A percentile compares a stretch with the other conserved stretches of the same genome.
phyloP scores from a whole-genome alignment of 352 stramenopile species.

The Globisporangium heterothallicum region DNA sequence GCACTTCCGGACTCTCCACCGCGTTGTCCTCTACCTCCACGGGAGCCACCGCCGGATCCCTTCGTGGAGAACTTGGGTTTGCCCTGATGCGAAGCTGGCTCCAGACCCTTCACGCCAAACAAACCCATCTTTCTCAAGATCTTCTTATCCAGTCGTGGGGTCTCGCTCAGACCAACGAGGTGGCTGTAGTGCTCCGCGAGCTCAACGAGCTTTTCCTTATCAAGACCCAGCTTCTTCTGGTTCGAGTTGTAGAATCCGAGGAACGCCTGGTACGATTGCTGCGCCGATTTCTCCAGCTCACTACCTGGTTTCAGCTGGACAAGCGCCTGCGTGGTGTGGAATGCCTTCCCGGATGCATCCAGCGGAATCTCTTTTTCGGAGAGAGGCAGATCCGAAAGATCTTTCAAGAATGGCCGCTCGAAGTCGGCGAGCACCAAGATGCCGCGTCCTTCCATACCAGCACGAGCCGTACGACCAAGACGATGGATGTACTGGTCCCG shows the following conservation, averaged over 20 bases:
- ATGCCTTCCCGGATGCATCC: neutral
- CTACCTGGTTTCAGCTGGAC: slow-evolving; percentile 33
- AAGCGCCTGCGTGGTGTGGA: slow-evolving; percentile 23
- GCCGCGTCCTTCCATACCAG: slow-evolving; percentile 81
- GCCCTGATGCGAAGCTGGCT: slow-evolving; percentile 13
- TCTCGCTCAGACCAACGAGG: slow-evolving; percentile 54
- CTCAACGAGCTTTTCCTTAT: slow-evolving; percentile 57
- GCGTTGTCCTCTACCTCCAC: neutral
- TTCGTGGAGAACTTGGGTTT: slow-evolving; percentile 14
- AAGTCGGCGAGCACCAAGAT: slow-evolving; percentile 84
- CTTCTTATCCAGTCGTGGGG: slow-evolving; percentile 82
- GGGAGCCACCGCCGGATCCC: slow-evolving; percentile 9
- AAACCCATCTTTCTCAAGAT: slow-evolving; percentile 87
- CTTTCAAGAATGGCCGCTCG: slow-evolving; percentile 65
- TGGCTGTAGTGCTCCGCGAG: slow-evolving; percentile 67
- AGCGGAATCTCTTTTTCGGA: neutral
- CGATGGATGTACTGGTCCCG: slow-evolving; percentile 95
- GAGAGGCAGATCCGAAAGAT: slow-evolving; percentile 66
- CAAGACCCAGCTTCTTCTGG: slow-evolving; percentile 31
- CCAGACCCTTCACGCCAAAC: slow-evolving; percentile 72
- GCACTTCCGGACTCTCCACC: slow-evolving; percentile 1
- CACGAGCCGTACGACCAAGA: slow-evolving; percentile 90
- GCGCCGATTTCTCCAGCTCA: slow-evolving; percentile 71
- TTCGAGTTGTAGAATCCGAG: slow-evolving; percentile 92
- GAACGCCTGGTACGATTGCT: slow-evolving; percentile 92